A percentile compares a stretch with the other conserved stretches of the same genome.
phyloP scores from a whole-genome alignment of 345 rosid genomes.

The Eucalyptus melliodora region DNA sequence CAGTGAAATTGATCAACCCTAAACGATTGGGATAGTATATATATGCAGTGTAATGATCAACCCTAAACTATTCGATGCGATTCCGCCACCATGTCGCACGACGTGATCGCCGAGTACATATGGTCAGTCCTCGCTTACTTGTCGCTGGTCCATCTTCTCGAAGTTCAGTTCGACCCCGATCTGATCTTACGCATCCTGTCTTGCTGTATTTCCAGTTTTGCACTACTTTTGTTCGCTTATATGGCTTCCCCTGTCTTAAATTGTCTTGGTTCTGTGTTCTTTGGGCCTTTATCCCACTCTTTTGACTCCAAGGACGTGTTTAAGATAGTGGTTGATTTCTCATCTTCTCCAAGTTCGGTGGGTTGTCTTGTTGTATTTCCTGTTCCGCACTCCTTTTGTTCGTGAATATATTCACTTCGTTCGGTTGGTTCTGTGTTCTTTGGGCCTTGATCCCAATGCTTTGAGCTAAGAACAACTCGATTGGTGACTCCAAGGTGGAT shows the following conservation, averaged over 20 bases:
- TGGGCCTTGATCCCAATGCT: neutral
- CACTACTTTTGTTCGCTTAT: neutral
- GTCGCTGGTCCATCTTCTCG: neutral
- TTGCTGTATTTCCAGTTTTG: neutral
- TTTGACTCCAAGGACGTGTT: neutral
- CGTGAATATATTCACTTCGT: no score
- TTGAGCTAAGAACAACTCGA: neutral
- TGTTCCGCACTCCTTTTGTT: no score
- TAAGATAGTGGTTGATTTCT: neutral
- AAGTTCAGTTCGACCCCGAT: neutral
- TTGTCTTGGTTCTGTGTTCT: neutral
- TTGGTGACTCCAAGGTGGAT: neutral
- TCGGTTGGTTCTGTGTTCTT: no score
- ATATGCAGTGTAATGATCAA: no score
- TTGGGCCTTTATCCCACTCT: neutral
- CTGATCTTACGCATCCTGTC: neutral
- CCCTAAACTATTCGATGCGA: no score
- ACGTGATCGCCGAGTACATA: conserved; percentile 83
- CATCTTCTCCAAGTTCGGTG: no score
- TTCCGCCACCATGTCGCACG: neutral
- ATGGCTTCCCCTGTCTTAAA: neutral
- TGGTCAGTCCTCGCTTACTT: conserved; percentile 32
- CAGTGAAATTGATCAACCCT: no score
- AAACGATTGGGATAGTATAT: no score
- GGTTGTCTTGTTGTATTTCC: no score